Evolutionary conservation across 1,284 basidiomycete species (phyloP), one percentile per base, ranked within the genome.

Genomic region (Ceratobasidium sp.): DNA sequence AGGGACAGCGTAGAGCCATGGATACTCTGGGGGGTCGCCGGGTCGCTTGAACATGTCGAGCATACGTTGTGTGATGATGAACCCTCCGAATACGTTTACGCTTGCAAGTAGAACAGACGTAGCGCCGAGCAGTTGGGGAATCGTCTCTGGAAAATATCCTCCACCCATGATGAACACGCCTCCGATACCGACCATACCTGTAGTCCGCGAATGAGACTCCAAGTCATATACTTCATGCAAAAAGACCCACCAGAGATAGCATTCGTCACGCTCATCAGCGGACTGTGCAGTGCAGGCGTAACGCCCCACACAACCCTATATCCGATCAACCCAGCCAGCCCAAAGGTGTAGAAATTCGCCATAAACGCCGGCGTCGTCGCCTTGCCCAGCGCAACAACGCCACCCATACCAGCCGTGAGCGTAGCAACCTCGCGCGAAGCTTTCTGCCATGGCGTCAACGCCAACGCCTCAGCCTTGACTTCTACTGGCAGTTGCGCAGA

Each of bases 261-360:
- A 34, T 82, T 82, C 0, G 81, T 82, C 14, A 82, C 81, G n/a
- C 80, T 81, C 81, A 82, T 82, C 54, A 82, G 76, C 19, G 81
- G 81, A 65, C 16, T 79, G 81, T 95, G 93, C 74, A 95, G 82
- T 13, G 93, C 93, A 34, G 93, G 93, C 27, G 90, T 87, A 58
- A 95, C 93, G 77, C 91, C 92, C 93, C 93, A 95, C 13, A 95
- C 90, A 1, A 94, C 92, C 77, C 92, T 89, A 81, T 94, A 95
- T 22, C 93, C 93, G 75, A 94, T 91, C 63, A 95, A 53, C 51
- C 56, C 58, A 24, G 80, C 80, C 27, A 81, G 76, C 43, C 80
- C 80, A 31, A 81, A 77, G 0, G 78, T 79, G 54, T 79, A 79
- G 73, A 80, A 78, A 54, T 80, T 78, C 61, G 78, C 87, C 92